Evolutionary conservation across 2,329 filamentous ascomycete genomes (phyloP), one percentile per base, ranked within the genome.

Genomic region (Diaporthe destruens): DNA sequence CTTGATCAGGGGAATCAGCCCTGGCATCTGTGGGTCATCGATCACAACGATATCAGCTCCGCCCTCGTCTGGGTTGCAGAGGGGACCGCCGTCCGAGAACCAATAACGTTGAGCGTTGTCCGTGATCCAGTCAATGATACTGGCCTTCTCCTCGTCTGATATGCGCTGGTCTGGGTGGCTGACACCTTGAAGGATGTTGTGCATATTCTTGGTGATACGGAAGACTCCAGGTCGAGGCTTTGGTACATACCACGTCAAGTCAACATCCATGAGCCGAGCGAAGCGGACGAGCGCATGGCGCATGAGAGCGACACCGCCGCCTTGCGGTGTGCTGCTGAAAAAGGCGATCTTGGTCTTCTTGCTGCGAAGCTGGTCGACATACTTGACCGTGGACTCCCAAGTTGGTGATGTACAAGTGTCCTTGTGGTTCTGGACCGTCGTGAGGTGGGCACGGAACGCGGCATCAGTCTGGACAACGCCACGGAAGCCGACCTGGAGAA

Each of bases 101-200:
- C 94, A 96, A 80, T 93, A 95, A 59, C 92, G 87, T 67, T 90
- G 86, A 6, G 93, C 91, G 80, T 96, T 96, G 16, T 92, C 88
- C 16, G 86, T 83, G 71, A 93, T 91, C 94, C 94, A 96, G 59
- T 90, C 87, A 12, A 87, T 87, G 67, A 96, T 89, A n/a, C 85
- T 82, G 1, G 84, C 80, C 77, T 91, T 90, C 72, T 93, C 89
- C 2, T 92, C 87, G 1, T 84, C 76, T 0, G 87, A 89, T 42
- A 96, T 85, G n/a, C 89, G 87, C 76, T 93, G 88, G 3, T 89
- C 87, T 0, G 90, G 88, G 34, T 87, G 85, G 53, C 90, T 90
- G 54, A 95, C 93, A 11, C 93, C 94, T 82, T 96, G 94, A 3
- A 96, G 89, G 75, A 96, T 95, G 82, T 96, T 96, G 88, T 96